Base-by-base conservation (phyloP, 1,284 basidiomycete genomes). In the Austropuccinia psidii region DNA sequence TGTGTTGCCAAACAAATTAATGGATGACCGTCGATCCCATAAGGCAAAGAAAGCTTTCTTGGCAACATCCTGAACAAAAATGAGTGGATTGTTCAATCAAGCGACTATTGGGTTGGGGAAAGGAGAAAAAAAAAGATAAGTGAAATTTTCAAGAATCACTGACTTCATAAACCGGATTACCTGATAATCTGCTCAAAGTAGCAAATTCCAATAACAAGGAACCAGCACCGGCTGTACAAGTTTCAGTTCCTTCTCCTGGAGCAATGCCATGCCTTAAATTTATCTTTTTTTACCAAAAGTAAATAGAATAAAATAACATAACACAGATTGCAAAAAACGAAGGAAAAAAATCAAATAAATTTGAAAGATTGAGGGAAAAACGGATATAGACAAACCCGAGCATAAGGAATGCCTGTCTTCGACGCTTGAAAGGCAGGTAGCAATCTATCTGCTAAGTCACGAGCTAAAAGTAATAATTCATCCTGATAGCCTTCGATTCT, bases 131-230 rank as follows among this genome's bases (percentile, higher is more conserved):
- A 62, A 43, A 45, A n/a, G 13, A 29, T 17, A 29, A 4, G n/a
- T 9, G 29, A 17, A 17, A 33, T 9, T 33, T 24, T 15, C 9
- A 29, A 19, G 2, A 33, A 19, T 89, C 90, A 8, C 86, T 87
- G 78, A 89, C 88, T 82, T 97, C 93, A 78, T 91, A 97, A 17
- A 87, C 85, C 39, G 87, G 85, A 78, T 95, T 91, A 9, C 90
- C 90, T 19, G 92, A 93, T 41, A 97, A 84, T 33, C 93, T 87
- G 77, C 90, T 91, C 24, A 97, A 82, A 7, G 90, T 89, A n/a
- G 88, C 90, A 80, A 96, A 96, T 80, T 97, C 93, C 29, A 97
- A 83, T 54, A 96, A 87, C 58, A 97, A 83, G 54, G 91, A 93
- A 5, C 92, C 92, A 27, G 93, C 94, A 47, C 92, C 93, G 54